Base-by-base conservation (phyloP, 2,329 filamentous ascomycete species). In the Helicocarpus griseus region DNA sequence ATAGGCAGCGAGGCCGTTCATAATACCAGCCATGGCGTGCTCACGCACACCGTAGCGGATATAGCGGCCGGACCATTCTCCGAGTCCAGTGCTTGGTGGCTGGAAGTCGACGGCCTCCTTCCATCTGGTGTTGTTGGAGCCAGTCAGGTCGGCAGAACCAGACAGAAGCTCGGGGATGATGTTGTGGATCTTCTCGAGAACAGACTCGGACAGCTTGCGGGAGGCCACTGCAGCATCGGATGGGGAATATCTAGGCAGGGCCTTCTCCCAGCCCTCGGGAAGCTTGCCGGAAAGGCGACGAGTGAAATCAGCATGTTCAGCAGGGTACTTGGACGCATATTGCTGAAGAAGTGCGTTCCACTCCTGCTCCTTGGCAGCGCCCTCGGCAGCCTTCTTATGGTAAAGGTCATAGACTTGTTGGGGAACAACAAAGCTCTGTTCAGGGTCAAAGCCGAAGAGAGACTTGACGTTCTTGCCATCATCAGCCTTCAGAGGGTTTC, bases 81-180 rank as follows among this genome's bases (percentile, higher is more conserved):
- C 93, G 63, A 98, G 86, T 58, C 86, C 86, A 58, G 82, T 85
- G 64, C 81, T 78, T 54, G 89, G 87, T 58, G 90, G 88, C 79
- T 98, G 93, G 85, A 98, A 97, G 79, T 98, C 93, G 60, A 91
- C 82, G 52, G 93, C 91, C 51, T 83, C 81, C 86, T 97, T 98
- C 89, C 90, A 96, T 70, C 90, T 85, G 62, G 93, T 98, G 78
- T 97, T 85, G 82, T 98, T 98, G 69, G 93, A 97, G 68, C 89
- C 89, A 69, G 93, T 98, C 79, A 98, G 74, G 80, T 98, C 93
- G 63, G 93, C 93, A 59, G 93, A 98, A 64, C 93, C 93, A 70
- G 91, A 95, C 56, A 98, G 73, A 53, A 98, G 84, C 75, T 97
- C 93, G 60, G 93, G 93, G 51, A 98, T 69, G 59, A 77, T 81